Evolutionary conservation across 106 monocot species (phyloP).

Genomic region (Ottelia alismoides): DNA sequence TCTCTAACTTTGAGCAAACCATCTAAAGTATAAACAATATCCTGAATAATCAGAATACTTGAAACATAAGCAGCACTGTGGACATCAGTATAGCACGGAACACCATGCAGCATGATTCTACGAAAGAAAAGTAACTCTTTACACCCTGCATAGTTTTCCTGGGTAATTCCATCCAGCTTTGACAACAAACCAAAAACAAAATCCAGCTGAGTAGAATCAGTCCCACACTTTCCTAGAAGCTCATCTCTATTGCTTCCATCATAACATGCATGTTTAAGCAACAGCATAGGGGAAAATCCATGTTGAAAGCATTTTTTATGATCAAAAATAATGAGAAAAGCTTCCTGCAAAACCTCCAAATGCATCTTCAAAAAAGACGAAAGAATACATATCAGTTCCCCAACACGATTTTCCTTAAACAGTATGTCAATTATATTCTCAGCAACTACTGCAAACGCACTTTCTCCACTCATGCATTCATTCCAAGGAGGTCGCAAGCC

Average conservation of each 20-base stretch:
- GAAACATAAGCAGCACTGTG: constrained; percentile 58
- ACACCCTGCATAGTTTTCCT: constrained; percentile 16
- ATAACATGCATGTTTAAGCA: constrained; percentile 52
- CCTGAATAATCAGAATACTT: constrained; percentile 47
- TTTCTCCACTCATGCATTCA: constrained; percentile 4
- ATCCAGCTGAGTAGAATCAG: constrained; percentile 28
- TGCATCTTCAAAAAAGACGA: constrained; percentile 52
- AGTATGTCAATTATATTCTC: constrained; percentile 20
- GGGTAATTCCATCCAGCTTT: constrained; percentile 42
- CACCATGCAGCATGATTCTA: constrained; percentile 62
- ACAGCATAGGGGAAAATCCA: constrained; percentile 41
- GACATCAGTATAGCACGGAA: constrained; percentile 48
- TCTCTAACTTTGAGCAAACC: constrained; percentile 41
- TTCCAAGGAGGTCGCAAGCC: constrained; percentile 12
- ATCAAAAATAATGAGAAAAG: constrained; percentile 48
- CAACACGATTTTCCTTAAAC: constrained; percentile 23
- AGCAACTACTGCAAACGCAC: constrained; percentile 11
- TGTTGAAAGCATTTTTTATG: constrained; percentile 4
- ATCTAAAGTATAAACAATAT: constrained; percentile 45
- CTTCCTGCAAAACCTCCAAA: constrained; percentile 34
- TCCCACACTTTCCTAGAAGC: constrained; percentile 42
- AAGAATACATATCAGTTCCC: constrained; percentile 32
- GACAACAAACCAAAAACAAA: constrained; percentile 30
- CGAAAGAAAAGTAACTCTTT: constrained; percentile 9
- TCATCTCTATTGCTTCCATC: constrained; percentile 36